These are phyloP conservation scores for Lachnellula cervina DNA, from an alignment of 2,329 filamentous ascomycete genomes.

Conservation along the genomic window DNA sequence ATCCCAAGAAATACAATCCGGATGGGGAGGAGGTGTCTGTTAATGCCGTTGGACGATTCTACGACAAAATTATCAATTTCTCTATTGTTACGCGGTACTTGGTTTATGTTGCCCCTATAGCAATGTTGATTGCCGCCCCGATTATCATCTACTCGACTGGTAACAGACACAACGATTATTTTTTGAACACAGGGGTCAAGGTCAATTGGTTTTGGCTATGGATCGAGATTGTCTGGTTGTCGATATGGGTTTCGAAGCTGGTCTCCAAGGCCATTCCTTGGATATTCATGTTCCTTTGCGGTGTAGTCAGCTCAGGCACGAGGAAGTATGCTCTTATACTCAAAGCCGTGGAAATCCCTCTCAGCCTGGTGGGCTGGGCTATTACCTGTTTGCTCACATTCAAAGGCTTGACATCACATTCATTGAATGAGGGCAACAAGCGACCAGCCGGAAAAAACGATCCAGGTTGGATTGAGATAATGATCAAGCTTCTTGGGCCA, in stretches of 20 bases:
- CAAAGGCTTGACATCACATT: slow-evolving; percentile 44
- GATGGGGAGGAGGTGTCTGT: slow-evolving; percentile 50
- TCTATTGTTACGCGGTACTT: slow-evolving; percentile 62
- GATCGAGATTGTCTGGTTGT: slow-evolving; percentile 64
- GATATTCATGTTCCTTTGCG: slow-evolving; percentile 64
- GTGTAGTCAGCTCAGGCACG: slow-evolving; percentile 64
- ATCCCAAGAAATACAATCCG: slow-evolving; percentile 38
- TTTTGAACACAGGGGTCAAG: slow-evolving; percentile 38
- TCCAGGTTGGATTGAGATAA: slow-evolving; percentile 47
- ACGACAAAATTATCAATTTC: slow-evolving; percentile 59
- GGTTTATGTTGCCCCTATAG: slow-evolving; percentile 62
- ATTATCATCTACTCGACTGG: slow-evolving; percentile 43
- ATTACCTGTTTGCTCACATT: slow-evolving; percentile 60
- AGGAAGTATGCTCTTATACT: slow-evolving; percentile 66
- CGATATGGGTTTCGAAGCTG: slow-evolving; percentile 63
- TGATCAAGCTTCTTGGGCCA: slow-evolving; percentile 63
- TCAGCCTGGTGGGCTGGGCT: slow-evolving; percentile 66
- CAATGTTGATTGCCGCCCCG: slow-evolving; percentile 55
- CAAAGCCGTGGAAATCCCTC: slow-evolving; percentile 57
- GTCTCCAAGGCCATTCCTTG: slow-evolving; percentile 55
- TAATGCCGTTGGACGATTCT: slow-evolving; percentile 62
- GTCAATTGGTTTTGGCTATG: slow-evolving; percentile 62
- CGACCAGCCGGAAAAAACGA: background rate
- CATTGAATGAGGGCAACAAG: slow-evolving; percentile 12
- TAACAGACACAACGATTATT: slow-evolving; percentile 20